Evolutionary conservation across 768 basidiomycete genomes (phyloP).

Genomic region (Boletus sp.): DNA sequence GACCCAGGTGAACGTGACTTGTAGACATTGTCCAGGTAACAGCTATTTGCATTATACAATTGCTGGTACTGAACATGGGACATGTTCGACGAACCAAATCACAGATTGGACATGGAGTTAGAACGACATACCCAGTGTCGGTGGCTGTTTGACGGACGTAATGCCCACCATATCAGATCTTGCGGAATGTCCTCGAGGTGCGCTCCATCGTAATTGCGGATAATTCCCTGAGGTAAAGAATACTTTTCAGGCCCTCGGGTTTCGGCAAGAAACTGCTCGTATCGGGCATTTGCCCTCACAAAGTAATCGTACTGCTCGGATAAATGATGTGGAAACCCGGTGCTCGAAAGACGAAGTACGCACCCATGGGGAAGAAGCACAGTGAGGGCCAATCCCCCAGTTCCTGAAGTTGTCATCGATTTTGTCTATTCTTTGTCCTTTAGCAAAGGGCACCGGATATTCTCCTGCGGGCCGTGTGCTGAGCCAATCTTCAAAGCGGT

Average conservation of each 20-base stretch:
- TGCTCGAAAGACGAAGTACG: background rate
- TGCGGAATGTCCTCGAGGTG: slow-evolving; percentile 16
- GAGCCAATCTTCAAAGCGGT: slow-evolving; percentile 19
- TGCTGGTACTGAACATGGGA: slow-evolving; percentile 9
- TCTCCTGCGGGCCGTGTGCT: slow-evolving; percentile 3
- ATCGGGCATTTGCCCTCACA: slow-evolving; percentile 8
- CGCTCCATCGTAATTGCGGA: background rate
- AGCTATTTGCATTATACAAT: slow-evolving; percentile 12
- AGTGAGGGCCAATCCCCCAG: slow-evolving; percentile 7
- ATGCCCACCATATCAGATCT: slow-evolving; percentile 13
- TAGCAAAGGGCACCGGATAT: slow-evolving; percentile 9
- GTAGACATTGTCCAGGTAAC: slow-evolving; percentile 15
- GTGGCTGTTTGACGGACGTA: background rate
- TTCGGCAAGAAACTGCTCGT: slow-evolving; percentile 4
- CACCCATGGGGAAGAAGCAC: slow-evolving; percentile 9
- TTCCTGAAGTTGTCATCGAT: background rate
- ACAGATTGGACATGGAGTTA: background rate
- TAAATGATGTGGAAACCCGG: background rate
- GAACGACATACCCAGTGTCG: slow-evolving; percentile 10
- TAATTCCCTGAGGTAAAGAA: background rate
- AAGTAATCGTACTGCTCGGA: slow-evolving; percentile 2
- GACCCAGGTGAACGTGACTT: slow-evolving; percentile 22
- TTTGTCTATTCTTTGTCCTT: slow-evolving; percentile 1
- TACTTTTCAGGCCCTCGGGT: slow-evolving; percentile 9
- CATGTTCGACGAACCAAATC: background rate